A percentile compares a stretch with the other conserved stretches of the same genome.
These are phyloP conservation scores for Lignosus rhinocerotis DNA, from an alignment of 1,284 basidiomycete species.

Conservation along the genomic window DNA sequence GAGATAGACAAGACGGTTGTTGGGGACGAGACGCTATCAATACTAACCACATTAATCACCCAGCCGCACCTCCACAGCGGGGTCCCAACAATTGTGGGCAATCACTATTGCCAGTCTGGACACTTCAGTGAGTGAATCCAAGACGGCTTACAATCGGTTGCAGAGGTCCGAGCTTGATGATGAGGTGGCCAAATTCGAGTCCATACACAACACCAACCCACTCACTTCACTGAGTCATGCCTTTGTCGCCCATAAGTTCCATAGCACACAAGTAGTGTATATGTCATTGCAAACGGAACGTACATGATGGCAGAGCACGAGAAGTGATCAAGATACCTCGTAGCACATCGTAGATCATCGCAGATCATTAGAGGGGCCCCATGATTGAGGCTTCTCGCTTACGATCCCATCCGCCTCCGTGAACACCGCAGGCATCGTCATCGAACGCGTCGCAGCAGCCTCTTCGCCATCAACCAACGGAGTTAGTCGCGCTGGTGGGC, in stretches of 20 bases:
- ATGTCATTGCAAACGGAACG: background rate
- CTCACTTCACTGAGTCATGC: no score
- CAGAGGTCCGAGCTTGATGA: no score
- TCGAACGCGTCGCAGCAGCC: slow-evolving; percentile 11
- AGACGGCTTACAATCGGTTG: no score
- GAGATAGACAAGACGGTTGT: no score
- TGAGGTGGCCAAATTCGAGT: no score
- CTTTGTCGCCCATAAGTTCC: background rate
- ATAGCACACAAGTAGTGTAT: background rate
- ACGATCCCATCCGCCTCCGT: slow-evolving; percentile 16
- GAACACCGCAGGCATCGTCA: slow-evolving; percentile 19
- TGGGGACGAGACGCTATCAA: no score
- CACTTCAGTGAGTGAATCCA: no score
- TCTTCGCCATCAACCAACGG: slow-evolving; percentile 7
- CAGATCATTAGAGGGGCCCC: background rate
- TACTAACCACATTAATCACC: no score
- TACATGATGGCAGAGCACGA: background rate
- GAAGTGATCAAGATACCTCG: slow-evolving; percentile 6
- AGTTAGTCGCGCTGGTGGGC: background rate
- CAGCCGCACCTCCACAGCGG: no score
- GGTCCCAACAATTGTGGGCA: no score
- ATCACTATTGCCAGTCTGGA: no score
- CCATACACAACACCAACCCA: no score
- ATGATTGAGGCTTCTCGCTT: slow-evolving; percentile 1
- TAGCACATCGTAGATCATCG: slow-evolving; percentile 2